Evolutionary conservation across 176 grass and related monocot genomes (phyloP).

Genomic region (Aegilops sharonensis): DNA sequence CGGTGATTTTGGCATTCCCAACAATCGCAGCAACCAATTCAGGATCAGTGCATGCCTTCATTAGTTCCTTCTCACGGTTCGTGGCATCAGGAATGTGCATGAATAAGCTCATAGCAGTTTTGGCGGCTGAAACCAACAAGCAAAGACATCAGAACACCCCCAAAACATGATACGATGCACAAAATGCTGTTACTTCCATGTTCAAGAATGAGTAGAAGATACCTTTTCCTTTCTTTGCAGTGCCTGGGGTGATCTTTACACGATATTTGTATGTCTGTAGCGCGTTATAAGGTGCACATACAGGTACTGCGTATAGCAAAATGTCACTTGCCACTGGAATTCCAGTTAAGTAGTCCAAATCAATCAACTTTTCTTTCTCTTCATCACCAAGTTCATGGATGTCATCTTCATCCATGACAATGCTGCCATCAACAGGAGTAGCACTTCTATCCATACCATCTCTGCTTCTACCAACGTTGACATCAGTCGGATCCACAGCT

Average conservation of each 20-base stretch:
- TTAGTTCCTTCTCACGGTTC: slow-evolving; percentile 85
- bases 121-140: slow-evolving; percentile 65
- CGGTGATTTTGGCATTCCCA: slow-evolving; percentile 87
- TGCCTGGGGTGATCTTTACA: slow-evolving; percentile 92
- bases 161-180: not conserved
- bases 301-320: slow-evolving; percentile 89
- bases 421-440: slow-evolving; percentile 29
- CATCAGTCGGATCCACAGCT: slow-evolving; percentile 33
- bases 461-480: slow-evolving; percentile 30
- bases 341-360: slow-evolving; percentile 91
- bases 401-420: slow-evolving; percentile 56
- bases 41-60: slow-evolving; percentile 95
- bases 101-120: slow-evolving; percentile 91
- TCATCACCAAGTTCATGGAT: slow-evolving; percentile 73
- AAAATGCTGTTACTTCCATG: not conserved
- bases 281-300: slow-evolving; percentile 85
- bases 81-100: slow-evolving; percentile 66
- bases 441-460: slow-evolving; percentile 27
- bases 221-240: slow-evolving; percentile 98
- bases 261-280: slow-evolving; percentile 97
- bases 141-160: slow-evolving; percentile 11
- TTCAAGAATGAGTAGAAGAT: not conserved
- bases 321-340: slow-evolving; percentile 79
- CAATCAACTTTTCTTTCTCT: slow-evolving; percentile 85
- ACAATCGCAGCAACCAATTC: slow-evolving; percentile 90